phyloP scores from a whole-genome alignment of 371 early-diverging fungal genomes.

The Batkoa obscura region DNA sequence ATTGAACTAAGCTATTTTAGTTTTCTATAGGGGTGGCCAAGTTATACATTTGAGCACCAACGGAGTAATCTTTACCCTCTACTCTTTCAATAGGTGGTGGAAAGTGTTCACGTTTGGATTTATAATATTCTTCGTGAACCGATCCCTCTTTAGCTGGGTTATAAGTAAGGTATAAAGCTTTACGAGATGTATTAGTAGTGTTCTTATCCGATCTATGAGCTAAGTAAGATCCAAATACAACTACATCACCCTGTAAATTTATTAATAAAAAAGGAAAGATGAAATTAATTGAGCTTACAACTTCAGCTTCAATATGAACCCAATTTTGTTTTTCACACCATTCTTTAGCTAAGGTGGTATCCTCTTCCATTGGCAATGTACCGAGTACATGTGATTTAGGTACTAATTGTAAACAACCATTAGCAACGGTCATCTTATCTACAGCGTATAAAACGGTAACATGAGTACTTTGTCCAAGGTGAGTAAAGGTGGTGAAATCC shows the following conservation, averaged over 20 bases:
- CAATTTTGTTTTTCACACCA: constrained; percentile 23
- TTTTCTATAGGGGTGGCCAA: constrained; percentile 20
- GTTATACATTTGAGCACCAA: constrained; percentile 22
- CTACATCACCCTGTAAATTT: not conserved
- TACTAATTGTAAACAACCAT: constrained; percentile 30
- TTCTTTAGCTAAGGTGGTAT: constrained; percentile 20
- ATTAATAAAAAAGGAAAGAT: not conserved
- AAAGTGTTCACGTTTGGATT: constrained; percentile 25
- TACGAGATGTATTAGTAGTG: constrained; percentile 20
- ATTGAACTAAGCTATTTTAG: not conserved
- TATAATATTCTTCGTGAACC: constrained; percentile 27
- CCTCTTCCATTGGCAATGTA: constrained; percentile 20
- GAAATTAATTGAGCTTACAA: constrained; percentile 14
- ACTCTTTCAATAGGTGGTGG: constrained; percentile 30
- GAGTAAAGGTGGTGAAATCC: constrained; percentile 31
- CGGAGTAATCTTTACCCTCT: constrained; percentile 23
- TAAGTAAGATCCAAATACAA: constrained; percentile 33
- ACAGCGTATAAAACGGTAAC: constrained; percentile 30
- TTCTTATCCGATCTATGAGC: constrained; percentile 30
- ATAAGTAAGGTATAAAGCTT: constrained; percentile 32
- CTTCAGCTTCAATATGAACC: constrained; percentile 25
- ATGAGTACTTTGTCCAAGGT: constrained; percentile 25
- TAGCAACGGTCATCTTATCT: constrained; percentile 23
- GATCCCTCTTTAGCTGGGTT: constrained; percentile 28
- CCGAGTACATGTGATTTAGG: constrained; percentile 21